Evolutionary conservation across 345 rosid species (phyloP).

Genomic region (Fremontodendron californicum): DNA sequence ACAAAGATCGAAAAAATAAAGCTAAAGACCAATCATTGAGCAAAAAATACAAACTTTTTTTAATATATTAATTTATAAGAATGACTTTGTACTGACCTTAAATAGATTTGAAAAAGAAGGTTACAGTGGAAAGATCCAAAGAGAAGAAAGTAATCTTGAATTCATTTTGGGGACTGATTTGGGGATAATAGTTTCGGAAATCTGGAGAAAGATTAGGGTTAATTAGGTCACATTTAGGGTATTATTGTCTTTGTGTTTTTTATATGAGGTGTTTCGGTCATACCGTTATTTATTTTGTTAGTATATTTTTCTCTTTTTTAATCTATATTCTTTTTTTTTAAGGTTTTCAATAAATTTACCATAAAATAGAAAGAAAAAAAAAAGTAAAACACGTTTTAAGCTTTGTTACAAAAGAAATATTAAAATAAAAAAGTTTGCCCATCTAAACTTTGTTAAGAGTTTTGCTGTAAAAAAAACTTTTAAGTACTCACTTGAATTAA

Average conservation of each 20-base stretch:
- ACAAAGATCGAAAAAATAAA: neutral
- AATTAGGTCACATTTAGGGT: slow-evolving; percentile 19
- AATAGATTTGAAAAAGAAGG: neutral
- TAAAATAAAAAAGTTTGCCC: too few species aligned
- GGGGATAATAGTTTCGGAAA: slow-evolving; percentile 11
- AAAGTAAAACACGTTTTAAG: too few species aligned
- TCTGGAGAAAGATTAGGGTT: slow-evolving; percentile 32
- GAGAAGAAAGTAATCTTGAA: neutral
- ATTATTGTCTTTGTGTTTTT: neutral
- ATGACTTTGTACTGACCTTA: neutral
- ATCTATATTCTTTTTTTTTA: too few species aligned
- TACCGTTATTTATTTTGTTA: neutral
- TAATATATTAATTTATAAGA: neutral
- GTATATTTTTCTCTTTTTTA: too few species aligned
- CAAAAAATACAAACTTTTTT: neutral
- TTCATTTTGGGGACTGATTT: neutral
- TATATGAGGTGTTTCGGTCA: slow-evolving; percentile 12
- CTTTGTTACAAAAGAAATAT: too few species aligned
- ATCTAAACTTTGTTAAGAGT: too few species aligned
- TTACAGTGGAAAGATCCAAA: neutral
- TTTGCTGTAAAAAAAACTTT: too few species aligned
- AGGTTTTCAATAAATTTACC: too few species aligned
- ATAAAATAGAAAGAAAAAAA: too few species aligned
- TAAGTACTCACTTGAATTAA: too few species aligned
- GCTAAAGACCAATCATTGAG: neutral